These are phyloP conservation scores for Calonectria pauciramosa DNA, from an alignment of 2,329 filamentous ascomycete species.

Conservation along the genomic window DNA sequence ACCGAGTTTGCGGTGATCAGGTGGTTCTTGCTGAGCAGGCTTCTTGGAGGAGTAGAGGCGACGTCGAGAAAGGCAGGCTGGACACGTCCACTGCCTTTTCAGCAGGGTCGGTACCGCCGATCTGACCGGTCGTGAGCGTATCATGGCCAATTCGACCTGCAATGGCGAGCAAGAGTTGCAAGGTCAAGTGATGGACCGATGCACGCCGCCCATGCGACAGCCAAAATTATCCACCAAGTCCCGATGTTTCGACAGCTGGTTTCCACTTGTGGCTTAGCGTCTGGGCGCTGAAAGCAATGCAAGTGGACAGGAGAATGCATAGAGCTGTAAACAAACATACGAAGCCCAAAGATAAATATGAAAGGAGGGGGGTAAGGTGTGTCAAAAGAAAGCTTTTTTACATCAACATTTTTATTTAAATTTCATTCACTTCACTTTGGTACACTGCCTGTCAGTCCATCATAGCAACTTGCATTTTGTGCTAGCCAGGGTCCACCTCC, in stretches of 20 bases:
- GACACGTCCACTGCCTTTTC: constrained; percentile 49
- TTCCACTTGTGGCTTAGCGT: constrained; percentile 43
- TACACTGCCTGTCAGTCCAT: neutral
- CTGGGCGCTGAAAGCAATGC: constrained; percentile 12
- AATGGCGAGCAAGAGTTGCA: constrained; percentile 31
- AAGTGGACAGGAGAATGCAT: neutral
- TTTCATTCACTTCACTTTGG: neutral
- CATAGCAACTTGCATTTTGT: neutral
- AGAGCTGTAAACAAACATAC: neutral
- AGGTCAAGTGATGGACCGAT: constrained; percentile 6
- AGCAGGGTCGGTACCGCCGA: constrained; percentile 33
- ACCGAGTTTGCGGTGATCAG: constrained; percentile 73
- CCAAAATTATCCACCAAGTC: constrained; percentile 26
- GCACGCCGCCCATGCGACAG: constrained; percentile 20
- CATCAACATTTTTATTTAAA: no score
- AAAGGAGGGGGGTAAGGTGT: neutral
- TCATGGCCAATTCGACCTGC: constrained; percentile 43
- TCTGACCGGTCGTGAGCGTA: constrained; percentile 44
- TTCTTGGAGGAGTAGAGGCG: constrained; percentile 52
- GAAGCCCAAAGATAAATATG: neutral
- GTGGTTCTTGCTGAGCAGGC: constrained; percentile 49
- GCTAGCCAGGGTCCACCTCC: constrained; percentile 33
- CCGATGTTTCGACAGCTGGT: constrained; percentile 33
- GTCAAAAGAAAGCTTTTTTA: neutral
- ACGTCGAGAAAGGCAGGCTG: constrained; percentile 46